These are phyloP conservation scores for Daldinia sp. DNA, from an alignment of 2,329 filamentous ascomycete species.

Conservation along the genomic window DNA sequence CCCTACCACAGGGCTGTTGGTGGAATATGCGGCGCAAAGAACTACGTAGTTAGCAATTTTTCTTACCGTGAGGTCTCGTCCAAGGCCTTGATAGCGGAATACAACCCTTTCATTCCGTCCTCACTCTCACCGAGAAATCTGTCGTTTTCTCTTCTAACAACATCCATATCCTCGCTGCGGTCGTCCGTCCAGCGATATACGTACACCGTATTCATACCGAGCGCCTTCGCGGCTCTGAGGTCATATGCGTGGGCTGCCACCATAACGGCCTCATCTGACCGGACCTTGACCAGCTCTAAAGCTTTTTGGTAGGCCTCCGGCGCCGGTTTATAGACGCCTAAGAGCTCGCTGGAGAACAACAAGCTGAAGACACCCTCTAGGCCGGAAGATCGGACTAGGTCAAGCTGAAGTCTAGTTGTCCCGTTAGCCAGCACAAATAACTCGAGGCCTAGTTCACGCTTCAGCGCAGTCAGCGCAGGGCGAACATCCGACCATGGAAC, in stretches of 20 bases:
- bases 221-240: conserved; percentile 55
- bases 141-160: conserved; percentile 53
- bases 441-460: conserved; percentile 49
- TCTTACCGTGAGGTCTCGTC: conserved; percentile 4
- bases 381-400: conserved; percentile 57
- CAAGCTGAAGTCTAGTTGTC: conserved; percentile 62
- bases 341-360: conserved; percentile 60
- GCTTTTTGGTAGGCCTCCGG: conserved; percentile 56
- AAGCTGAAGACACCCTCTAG: conserved; percentile 55
- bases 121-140: conserved; percentile 35
- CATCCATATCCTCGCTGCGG: conserved; percentile 54
- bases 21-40: conserved; percentile 5
- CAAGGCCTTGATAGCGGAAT: conserved; percentile 23
- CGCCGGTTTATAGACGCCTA: conserved; percentile 59
- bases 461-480: conserved; percentile 51
- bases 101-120: conserved; percentile 30
- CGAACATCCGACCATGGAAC: conserved; percentile 60
- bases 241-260: conserved; percentile 65
- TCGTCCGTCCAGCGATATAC: conserved; percentile 63
- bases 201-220: conserved; percentile 62
- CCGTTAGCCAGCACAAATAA: conserved; percentile 64
- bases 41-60: conserved; percentile 5
- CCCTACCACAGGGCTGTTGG: conserved; percentile 18
- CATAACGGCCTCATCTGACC: conserved; percentile 58
- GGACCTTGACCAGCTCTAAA: conserved; percentile 53